Conservation (phyloP, 345 rosid species). For the Sisymbrium altissimum region DNA sequence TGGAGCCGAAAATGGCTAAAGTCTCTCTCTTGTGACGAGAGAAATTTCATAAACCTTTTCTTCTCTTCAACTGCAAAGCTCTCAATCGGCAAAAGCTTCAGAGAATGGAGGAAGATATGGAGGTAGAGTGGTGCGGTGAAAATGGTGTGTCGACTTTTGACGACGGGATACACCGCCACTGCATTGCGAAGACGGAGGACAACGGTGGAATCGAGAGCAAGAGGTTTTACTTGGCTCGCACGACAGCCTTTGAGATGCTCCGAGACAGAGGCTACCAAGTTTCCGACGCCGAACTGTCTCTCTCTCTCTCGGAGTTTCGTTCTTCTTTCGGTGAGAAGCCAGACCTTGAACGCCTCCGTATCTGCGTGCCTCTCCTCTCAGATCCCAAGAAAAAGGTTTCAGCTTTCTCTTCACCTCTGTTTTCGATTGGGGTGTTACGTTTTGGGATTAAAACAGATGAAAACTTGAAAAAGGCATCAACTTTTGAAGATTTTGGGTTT, state of each 20-base stretch:
- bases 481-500: neutral
- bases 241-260: slow-evolving; percentile 37
- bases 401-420: neutral
- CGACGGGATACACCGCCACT: slow-evolving; percentile 10
- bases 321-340: slow-evolving; percentile 29
- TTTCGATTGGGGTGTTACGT: neutral
- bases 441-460: slow-evolving; percentile 12
- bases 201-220: slow-evolving; percentile 25
- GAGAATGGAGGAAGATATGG: slow-evolving; percentile 15
- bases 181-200: slow-evolving; percentile 29
- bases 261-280: slow-evolving; percentile 35
- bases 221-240: slow-evolving; percentile 41
- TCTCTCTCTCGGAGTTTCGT: slow-evolving; percentile 28
- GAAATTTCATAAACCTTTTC: slow-evolving; percentile 2
- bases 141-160: slow-evolving; percentile 1
- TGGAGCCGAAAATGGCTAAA: neutral
- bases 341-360: slow-evolving; percentile 30
- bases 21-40: neutral
- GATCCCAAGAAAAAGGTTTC: slow-evolving; percentile 27
- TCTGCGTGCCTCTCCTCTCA: slow-evolving; percentile 27
- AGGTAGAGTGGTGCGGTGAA: neutral
- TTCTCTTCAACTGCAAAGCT: neutral
- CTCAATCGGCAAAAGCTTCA: neutral
- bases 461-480: neutral
- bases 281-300: slow-evolving; percentile 19